Evolutionary conservation across 2,329 filamentous ascomycete genomes (phyloP), one percentile per base, ranked within the genome.

Genomic region (Coniochaeta pulveracea): DNA sequence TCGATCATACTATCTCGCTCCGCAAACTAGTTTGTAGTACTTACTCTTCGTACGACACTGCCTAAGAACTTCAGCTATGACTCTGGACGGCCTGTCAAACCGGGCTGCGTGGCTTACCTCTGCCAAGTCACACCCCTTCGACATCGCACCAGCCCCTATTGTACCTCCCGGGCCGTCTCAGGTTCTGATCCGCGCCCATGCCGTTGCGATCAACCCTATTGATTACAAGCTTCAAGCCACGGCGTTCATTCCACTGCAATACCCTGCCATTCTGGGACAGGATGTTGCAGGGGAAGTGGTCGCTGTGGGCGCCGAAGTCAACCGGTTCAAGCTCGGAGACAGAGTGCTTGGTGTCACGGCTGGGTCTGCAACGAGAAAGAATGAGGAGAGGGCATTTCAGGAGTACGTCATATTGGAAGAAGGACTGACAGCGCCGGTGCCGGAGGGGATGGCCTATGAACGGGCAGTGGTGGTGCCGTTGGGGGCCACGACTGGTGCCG

Each of bases 251-350:
- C 21, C 52, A 7, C 32, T 56, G 33, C 48, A 34, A 10, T 56
- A 49, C 25, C 55, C 55, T 1, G 38, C 23, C 4, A 47, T 58
- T 25, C 40, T 55, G n/a, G 54, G 55, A 15, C 40, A 37, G 4
- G 55, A 49, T 40, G 48, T 47, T 25, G 46, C 55, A 5, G 54
- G 56, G 21, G 46, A 46, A 21, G 47, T 58, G 6, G 38, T 49
- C 16, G 41, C 48, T n/a, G 39, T 54, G 23, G 52, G 54, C 15
- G 19, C 41, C 5, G 42, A 39, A 26, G 39, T 44, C 5, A 37
- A 28, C 31, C 38, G 41, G 7, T 51, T 58, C 36, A 47, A 47
- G 18, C 34, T 43, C 12, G 56, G 56, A 7, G 54, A 58, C 35
- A 47, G 54, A 10, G 50, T 57, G 16, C 28, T 50, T 12, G 45